Percentiles rank a stretch among this genome's conserved stretches.
phyloP scores from a whole-genome alignment of 352 stramenopile species.

The Phytopythium vexans region DNA sequence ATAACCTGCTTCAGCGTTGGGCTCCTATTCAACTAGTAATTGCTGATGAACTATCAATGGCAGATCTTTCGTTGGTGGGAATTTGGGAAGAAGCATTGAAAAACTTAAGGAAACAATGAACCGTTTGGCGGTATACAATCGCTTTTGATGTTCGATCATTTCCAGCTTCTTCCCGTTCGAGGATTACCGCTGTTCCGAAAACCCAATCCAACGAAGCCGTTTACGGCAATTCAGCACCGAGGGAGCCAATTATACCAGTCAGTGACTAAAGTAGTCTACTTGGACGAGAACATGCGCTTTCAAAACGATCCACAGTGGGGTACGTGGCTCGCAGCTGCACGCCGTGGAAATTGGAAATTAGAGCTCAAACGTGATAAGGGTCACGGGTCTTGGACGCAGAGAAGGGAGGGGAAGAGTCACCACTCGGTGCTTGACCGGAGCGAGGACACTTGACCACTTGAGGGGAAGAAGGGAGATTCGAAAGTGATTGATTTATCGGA shows the following conservation, averaged over 20 bases:
- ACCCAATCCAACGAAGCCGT: background rate
- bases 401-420: no score
- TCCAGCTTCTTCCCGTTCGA: slow-evolving; percentile 4
- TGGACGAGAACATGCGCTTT: slow-evolving; percentile 21
- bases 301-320: slow-evolving; percentile 13
- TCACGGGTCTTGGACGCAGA: no score
- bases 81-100: no score
- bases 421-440: no score
- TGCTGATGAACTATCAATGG: no score
- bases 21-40: no score
- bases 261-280: slow-evolving; percentile 18
- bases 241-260: slow-evolving; percentile 6
- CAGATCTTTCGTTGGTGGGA: no score
- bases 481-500: no score
- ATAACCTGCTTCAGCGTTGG: no score
- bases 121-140: slow-evolving; percentile 9
- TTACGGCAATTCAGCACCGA: slow-evolving; percentile 1
- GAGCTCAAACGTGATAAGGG: no score
- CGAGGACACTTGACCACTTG: no score
- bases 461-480: no score
- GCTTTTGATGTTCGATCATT: slow-evolving; percentile 17
- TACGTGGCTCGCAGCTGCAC: slow-evolving; percentile 6
- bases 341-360: slow-evolving; percentile 7
- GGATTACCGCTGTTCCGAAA: slow-evolving; percentile 7
- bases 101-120: slow-evolving; percentile 12